Percentiles rank a stretch among this genome's conserved stretches.
Evolutionary conservation across 306 rosid genomes (phyloP).

Genomic region (Argentina anserina): DNA sequence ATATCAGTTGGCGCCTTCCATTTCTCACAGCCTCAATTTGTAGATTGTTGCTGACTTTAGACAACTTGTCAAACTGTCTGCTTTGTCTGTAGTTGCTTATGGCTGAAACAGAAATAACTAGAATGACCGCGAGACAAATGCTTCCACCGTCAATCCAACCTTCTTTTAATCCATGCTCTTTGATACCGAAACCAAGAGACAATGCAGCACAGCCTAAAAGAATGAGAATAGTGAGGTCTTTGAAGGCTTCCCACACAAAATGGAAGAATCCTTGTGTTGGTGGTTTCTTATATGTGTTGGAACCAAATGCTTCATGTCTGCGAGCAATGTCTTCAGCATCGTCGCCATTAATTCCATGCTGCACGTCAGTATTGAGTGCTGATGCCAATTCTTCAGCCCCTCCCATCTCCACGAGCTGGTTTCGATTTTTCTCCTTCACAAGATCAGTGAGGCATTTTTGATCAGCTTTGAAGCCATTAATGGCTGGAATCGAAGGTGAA

Average conservation of each 20-base stretch:
- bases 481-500: background rate
- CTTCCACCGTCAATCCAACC: constrained; percentile 45
- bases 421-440: constrained; percentile 33
- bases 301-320: constrained; percentile 31
- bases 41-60: constrained; percentile 28
- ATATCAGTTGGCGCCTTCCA: constrained; percentile 29
- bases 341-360: constrained; percentile 25
- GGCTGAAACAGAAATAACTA: constrained; percentile 32
- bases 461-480: constrained; percentile 12
- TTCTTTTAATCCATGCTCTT: constrained; percentile 32
- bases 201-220: constrained; percentile 37
- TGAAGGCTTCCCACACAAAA: constrained; percentile 32
- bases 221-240: constrained; percentile 37
- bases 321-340: constrained; percentile 6
- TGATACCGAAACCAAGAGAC: constrained; percentile 39
- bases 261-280: constrained; percentile 26
- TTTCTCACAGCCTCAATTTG: constrained; percentile 33
- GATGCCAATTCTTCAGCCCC: constrained; percentile 38
- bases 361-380: constrained; percentile 20
- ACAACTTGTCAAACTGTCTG: constrained; percentile 41
- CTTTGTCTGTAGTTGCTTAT: constrained; percentile 31
- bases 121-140: constrained; percentile 30
- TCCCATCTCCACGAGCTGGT: constrained; percentile 16
- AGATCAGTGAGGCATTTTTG: constrained; percentile 22
- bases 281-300: constrained; percentile 26